Conservation (phyloP, 192 early-diverging fungal genomes). For the Linnemannia schmuckeri region DNA sequence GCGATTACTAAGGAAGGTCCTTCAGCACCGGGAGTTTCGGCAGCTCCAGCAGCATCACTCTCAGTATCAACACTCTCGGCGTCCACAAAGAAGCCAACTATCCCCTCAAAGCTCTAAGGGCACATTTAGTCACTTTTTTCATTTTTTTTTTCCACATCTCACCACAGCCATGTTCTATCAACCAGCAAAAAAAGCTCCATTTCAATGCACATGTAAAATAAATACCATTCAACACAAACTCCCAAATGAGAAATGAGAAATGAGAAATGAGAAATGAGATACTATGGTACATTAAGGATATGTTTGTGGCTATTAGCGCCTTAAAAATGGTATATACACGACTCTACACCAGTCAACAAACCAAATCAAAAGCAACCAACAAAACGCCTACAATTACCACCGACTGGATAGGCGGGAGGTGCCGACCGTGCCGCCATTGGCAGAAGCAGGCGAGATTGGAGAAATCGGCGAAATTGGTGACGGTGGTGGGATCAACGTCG, state of each 20-base stretch:
- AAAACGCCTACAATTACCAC: not conserved
- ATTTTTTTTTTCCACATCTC: not conserved
- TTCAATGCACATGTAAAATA: not conserved
- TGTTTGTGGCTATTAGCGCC: not conserved
- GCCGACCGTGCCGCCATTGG: constrained; percentile 5
- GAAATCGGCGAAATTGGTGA: constrained; percentile 36
- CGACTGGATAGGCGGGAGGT: constrained; percentile 31
- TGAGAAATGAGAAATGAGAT: not conserved
- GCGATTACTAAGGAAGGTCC: not conserved
- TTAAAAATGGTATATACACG: not conserved
- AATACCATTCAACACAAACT: not conserved
- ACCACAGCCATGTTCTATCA: not conserved
- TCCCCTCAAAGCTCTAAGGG: constrained; percentile 32
- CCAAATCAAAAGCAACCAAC: too few relatives aligned
- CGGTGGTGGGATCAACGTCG: not conserved
- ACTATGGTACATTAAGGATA: not conserved
- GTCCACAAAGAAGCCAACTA: not conserved
- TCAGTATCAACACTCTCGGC: constrained; percentile 27
- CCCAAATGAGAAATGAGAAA: not conserved
- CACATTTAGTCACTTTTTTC: too few relatives aligned
- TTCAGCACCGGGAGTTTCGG: not conserved
- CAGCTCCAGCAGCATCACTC: constrained; percentile 3
- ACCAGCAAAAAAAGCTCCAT: too few relatives aligned
- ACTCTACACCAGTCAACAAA: too few relatives aligned
- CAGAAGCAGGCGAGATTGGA: not conserved